phyloP scores from a whole-genome alignment of 2,329 filamentous ascomycete genomes.

The Cladophialophora psammophila region DNA sequence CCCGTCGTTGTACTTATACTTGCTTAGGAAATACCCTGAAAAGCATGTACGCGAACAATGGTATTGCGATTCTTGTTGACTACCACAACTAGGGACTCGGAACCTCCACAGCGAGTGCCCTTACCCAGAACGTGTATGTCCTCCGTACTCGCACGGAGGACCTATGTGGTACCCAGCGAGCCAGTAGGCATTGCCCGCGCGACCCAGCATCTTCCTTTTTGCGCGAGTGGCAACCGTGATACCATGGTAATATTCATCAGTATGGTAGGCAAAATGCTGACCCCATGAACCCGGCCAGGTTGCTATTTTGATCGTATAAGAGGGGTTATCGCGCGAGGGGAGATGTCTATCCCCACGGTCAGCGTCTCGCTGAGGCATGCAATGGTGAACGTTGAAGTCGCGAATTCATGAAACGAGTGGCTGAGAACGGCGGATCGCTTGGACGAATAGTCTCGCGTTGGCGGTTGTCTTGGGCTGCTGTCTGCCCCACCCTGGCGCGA shows the following conservation, averaged over 20 bases:
- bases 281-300: conserved; percentile 11
- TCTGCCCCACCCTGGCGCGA: conserved; percentile 32
- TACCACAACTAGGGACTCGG: neutral
- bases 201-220: too few relatives aligned
- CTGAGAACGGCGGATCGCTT: conserved; percentile 32
- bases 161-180: too few relatives aligned
- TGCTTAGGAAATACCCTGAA: conserved; percentile 2
- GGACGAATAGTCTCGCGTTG: conserved; percentile 31
- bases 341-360: conserved; percentile 20
- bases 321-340: conserved; percentile 9
- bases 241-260: neutral
- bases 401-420: conserved; percentile 41
- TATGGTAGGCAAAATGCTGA: conserved; percentile 1
- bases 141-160: neutral
- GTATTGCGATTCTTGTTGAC: neutral
- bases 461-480: conserved; percentile 29
- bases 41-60: neutral
- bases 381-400: conserved; percentile 25
- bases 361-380: conserved; percentile 32
- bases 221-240: neutral
- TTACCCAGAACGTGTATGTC: neutral
- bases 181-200: neutral
- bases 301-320: conserved; percentile 36
- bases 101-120: neutral
- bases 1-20: conserved; percentile 12